Evolutionary conservation across 495 filamentous ascomycete species (phyloP).

Genomic region (Cercophora samala): DNA sequence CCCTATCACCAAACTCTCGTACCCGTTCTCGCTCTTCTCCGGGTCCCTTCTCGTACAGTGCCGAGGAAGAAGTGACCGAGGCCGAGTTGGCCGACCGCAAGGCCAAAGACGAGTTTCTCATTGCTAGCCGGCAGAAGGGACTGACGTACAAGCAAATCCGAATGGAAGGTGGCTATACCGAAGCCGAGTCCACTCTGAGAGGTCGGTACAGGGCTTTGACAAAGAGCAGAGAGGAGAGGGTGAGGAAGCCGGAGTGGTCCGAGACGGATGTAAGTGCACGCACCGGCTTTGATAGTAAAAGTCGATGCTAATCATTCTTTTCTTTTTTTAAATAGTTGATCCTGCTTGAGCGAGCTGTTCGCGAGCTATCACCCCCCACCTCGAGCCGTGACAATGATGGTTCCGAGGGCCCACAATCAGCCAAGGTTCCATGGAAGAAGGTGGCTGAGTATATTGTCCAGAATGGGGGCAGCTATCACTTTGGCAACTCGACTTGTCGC

Average conservation of each 20-base stretch:
- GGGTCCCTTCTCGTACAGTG: not conserved
- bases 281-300: too few relatives aligned
- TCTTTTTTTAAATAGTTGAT: not conserved
- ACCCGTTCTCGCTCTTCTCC: not conserved
- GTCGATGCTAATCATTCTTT: too few relatives aligned
- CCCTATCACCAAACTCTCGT: not conserved
- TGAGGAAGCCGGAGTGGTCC: not conserved
- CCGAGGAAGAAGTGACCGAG: not conserved
- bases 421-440: slow-evolving; percentile 77
- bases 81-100: not conserved
- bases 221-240: not conserved
- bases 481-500: slow-evolving; percentile 83
- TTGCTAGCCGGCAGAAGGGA: not conserved
- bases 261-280: not conserved
- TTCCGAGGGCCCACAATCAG: not conserved
- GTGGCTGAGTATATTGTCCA: slow-evolving; percentile 68
- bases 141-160: slow-evolving; percentile 1
- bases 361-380: slow-evolving; percentile 28
- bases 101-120: not conserved
- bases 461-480: slow-evolving; percentile 75
- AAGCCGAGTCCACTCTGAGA: not conserved
- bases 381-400: not conserved
- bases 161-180: not conserved
- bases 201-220: not conserved
- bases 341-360: slow-evolving; percentile 50